Evolutionary conservation across 768 basidiomycete genomes (phyloP).

Genomic region (Auricularia cornea): DNA sequence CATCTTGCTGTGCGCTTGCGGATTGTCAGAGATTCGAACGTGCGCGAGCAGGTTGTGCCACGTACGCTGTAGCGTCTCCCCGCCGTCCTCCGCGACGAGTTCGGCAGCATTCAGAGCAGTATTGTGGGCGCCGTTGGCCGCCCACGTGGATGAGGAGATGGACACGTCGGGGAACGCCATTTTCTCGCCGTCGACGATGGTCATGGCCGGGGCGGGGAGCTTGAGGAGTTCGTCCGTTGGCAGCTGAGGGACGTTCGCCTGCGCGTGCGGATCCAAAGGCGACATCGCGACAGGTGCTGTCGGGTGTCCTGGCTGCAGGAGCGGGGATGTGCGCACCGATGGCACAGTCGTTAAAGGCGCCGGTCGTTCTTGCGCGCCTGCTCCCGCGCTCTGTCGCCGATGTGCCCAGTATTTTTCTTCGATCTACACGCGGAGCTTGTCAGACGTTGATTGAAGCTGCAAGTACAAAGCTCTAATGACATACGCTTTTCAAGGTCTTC

Average conservation of each 20-base stretch:
- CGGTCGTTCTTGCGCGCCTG: conserved; percentile 1
- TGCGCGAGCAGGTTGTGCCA: conserved; percentile 9
- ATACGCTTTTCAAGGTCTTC: conserved; percentile 45
- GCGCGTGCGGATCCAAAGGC: conserved; percentile 3
- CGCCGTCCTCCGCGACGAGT: neutral
- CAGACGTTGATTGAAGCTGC: conserved; percentile 4
- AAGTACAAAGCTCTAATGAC: neutral
- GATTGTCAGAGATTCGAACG: conserved; percentile 15
- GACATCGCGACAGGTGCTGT: conserved; percentile 9
- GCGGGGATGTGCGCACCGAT: conserved; percentile 29
- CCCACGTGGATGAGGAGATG: neutral
- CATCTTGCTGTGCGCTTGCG: conserved; percentile 20
- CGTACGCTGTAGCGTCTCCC: conserved; percentile 12
- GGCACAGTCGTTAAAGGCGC: neutral
- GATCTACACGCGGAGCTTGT: conserved; percentile 36
- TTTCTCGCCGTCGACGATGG: neutral
- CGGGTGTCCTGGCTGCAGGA: conserved; percentile 16
- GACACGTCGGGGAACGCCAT: neutral
- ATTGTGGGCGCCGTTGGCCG: neutral
- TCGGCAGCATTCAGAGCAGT: neutral
- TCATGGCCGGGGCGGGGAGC: neutral
- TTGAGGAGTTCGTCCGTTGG: neutral
- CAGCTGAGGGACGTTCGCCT: neutral
- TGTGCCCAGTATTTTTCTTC: conserved; percentile 67
- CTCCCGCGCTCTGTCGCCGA: conserved; percentile 48